A percentile compares a stretch with the other conserved stretches of the same genome.
phyloP scores from a whole-genome alignment of 371 early-diverging fungal genomes.

The Mucor racemosus region DNA sequence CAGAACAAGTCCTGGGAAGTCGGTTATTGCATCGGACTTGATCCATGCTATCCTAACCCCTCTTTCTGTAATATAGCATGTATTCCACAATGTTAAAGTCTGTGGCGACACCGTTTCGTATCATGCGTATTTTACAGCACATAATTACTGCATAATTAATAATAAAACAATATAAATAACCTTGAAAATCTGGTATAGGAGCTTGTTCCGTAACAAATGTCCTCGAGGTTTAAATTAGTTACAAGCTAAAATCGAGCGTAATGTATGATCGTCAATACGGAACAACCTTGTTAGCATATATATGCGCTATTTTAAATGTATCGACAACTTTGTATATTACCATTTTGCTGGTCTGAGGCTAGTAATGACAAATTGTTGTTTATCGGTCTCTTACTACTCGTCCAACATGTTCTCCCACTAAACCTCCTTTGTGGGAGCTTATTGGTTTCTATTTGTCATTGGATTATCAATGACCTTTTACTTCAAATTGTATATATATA shows the following conservation, averaged over 20 bases:
- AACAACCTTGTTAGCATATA: conserved; percentile 7
- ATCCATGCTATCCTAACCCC: conserved; percentile 15
- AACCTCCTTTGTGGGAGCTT: conserved; percentile 16
- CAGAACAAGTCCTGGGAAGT: conserved; percentile 36
- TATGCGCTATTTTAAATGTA: not conserved
- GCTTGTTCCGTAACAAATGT: not conserved
- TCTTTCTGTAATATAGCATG: not conserved
- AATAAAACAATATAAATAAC: not conserved
- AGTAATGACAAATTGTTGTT: conserved; percentile 44
- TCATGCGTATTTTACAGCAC: not conserved
- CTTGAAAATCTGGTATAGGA: not conserved
- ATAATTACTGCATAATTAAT: not conserved
- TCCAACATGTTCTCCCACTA: conserved; percentile 15
- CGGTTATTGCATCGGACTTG: conserved; percentile 4
- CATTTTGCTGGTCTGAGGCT: conserved; percentile 48
- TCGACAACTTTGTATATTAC: not conserved
- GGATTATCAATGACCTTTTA: conserved; percentile 10
- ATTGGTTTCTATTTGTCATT: conserved; percentile 37
- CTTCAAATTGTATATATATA: conserved; percentile 24
- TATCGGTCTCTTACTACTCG: conserved; percentile 26
- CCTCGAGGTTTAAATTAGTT: too few species aligned
- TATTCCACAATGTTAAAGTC: not conserved
- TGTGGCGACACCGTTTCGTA: conserved; percentile 2
- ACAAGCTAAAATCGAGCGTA: not conserved
- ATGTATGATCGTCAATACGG: not conserved